These are phyloP conservation scores for Fraxinus latifolia DNA, from an alignment of 305 asterid species.

Conservation along the genomic window DNA sequence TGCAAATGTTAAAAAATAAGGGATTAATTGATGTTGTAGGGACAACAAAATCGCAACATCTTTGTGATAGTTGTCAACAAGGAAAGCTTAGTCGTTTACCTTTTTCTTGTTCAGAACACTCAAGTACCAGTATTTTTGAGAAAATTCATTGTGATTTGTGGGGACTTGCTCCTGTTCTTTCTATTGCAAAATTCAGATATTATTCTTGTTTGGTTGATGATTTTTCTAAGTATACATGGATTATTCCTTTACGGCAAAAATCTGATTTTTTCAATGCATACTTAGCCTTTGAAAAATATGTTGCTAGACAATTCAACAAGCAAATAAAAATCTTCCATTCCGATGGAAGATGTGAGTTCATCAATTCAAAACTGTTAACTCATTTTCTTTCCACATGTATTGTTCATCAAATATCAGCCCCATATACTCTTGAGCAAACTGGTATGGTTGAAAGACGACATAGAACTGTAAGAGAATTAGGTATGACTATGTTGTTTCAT, in stretches of 20 bases:
- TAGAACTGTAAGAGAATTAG: neutral
- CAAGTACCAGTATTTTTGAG: neutral
- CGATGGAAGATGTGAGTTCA: neutral
- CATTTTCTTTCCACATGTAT: neutral
- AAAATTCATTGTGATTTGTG: constrained; percentile 11
- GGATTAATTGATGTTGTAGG: neutral
- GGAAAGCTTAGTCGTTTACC: neutral
- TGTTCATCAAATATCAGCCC: neutral
- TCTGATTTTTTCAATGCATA: neutral
- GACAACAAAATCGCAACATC: neutral
- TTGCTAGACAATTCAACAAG: neutral
- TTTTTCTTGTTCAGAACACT: neutral
- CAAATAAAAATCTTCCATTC: constrained; percentile 1
- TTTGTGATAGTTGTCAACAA: neutral
- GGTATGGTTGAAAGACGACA: neutral
- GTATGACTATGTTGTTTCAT: neutral
- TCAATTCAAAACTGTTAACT: neutral
- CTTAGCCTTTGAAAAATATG: neutral
- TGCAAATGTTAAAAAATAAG: neutral
- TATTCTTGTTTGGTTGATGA: constrained; percentile 4
- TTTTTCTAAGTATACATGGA: neutral
- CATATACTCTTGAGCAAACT: neutral
- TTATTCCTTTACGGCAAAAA: neutral
- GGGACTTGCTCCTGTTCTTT: neutral
- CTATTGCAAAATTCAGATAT: neutral